Evolutionary conservation across 169 alveolate species (phyloP).

Genomic region (Fabrea salina): DNA sequence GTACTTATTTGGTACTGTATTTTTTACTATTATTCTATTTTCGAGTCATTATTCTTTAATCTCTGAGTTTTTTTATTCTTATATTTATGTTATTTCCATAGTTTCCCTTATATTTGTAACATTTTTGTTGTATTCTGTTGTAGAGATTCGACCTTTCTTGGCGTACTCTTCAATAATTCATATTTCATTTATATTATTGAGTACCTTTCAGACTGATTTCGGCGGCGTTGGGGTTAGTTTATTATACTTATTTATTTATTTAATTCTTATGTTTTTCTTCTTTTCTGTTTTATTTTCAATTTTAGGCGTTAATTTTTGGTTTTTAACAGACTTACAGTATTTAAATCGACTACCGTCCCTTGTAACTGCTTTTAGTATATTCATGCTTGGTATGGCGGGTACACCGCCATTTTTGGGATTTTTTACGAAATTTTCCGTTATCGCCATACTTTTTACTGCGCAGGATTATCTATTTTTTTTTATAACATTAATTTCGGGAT

Average conservation of each 20-base stretch:
- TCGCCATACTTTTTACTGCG: background rate
- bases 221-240: background rate
- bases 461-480: background rate
- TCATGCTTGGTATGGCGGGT: constrained; percentile 9
- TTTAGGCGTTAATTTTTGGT: background rate
- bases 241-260: background rate
- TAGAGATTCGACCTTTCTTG: constrained; percentile 2
- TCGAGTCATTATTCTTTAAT: background rate
- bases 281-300: background rate
- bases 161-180: background rate
- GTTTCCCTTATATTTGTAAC: background rate
- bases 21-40: background rate
- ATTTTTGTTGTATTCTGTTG: background rate
- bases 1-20: background rate
- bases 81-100: background rate
- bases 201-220: background rate
- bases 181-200: background rate
- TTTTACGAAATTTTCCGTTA: constrained; percentile 6
- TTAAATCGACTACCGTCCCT: background rate
- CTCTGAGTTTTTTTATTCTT: background rate
- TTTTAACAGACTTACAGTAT: constrained; percentile 11
- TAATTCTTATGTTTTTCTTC: background rate
- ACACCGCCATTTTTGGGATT: constrained; percentile 12
- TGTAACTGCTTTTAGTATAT: background rate
- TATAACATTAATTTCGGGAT: background rate